Evolutionary conservation across 345 rosid species (phyloP).

Genomic region (Lepidium sativum): DNA sequence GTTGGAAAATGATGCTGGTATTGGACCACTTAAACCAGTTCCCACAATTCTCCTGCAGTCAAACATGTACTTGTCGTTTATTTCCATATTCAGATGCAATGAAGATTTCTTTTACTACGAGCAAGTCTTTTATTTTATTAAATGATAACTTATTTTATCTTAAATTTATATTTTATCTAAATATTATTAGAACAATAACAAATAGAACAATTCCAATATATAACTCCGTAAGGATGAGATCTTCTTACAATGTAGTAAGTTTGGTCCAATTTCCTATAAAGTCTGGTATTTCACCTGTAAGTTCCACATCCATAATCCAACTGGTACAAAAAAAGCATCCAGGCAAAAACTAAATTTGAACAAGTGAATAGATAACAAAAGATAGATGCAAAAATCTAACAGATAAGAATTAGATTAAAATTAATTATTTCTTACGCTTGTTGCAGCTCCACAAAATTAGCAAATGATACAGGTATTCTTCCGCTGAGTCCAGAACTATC

Average conservation of each 20-base stretch:
- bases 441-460: conserved; percentile 25
- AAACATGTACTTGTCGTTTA: background rate
- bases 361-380: background rate
- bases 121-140: too few species aligned
- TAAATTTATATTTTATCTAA: background rate
- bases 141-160: too few species aligned
- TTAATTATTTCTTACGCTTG: conserved; percentile 12
- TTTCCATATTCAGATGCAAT: background rate
- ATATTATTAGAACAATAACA: background rate
- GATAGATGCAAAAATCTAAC: background rate
- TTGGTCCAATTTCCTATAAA: conserved; percentile 48
- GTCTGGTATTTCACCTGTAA: conserved; percentile 48
- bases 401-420: background rate
- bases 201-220: background rate
- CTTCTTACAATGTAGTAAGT: conserved; percentile 36
- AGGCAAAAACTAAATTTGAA: background rate
- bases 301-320: conserved; percentile 34
- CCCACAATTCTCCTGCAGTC: conserved; percentile 41
- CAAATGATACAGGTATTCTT: conserved; percentile 42
- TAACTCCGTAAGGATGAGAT: background rate
- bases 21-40: conserved; percentile 43
- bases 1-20: conserved; percentile 46
- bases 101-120: background rate
- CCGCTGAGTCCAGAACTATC: conserved; percentile 59
- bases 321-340: conserved; percentile 22